Percentiles rank a stretch among this genome's conserved stretches.
phyloP scores from a whole-genome alignment of 176 grass and related monocot genomes.

The Eremochloa ophiuroides region DNA sequence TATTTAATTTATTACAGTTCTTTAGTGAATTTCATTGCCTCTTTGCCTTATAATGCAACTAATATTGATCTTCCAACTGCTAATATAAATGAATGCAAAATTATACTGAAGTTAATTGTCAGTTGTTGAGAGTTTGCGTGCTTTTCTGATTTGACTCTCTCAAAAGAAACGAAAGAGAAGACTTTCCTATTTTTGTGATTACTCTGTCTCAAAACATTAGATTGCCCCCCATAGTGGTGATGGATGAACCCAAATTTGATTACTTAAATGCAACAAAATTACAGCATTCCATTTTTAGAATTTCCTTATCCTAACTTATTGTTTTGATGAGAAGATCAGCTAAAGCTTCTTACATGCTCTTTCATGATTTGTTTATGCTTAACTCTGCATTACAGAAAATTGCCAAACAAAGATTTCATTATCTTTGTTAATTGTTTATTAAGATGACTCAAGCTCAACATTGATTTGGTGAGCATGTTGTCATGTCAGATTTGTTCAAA shows the following conservation, averaged over 20 bases:
- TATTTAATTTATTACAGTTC: not conserved
- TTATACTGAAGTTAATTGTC: not conserved
- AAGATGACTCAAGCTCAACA: not conserved
- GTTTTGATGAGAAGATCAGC: not conserved
- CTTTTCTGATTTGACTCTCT: not conserved
- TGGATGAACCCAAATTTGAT: too few species aligned
- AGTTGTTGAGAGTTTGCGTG: not conserved
- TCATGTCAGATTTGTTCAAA: not conserved
- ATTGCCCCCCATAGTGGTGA: too few species aligned
- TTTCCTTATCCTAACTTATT: not conserved
- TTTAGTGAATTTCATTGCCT: constrained; percentile 9
- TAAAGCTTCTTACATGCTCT: not conserved
- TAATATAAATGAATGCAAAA: not conserved
- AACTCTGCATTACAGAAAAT: not conserved
- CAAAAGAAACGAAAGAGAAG: not conserved
- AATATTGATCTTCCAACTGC: not conserved
- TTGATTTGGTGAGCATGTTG: not conserved
- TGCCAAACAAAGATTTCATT: not conserved
- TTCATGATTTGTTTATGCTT: not conserved
- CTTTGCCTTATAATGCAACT: not conserved
- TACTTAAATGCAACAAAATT: too few species aligned
- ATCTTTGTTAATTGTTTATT: not conserved
- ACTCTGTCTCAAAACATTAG: not conserved
- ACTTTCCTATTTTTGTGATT: not conserved
- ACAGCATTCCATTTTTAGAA: not conserved